Conservation (phyloP, 345 rosid species). For the Salix dunnii region DNA sequence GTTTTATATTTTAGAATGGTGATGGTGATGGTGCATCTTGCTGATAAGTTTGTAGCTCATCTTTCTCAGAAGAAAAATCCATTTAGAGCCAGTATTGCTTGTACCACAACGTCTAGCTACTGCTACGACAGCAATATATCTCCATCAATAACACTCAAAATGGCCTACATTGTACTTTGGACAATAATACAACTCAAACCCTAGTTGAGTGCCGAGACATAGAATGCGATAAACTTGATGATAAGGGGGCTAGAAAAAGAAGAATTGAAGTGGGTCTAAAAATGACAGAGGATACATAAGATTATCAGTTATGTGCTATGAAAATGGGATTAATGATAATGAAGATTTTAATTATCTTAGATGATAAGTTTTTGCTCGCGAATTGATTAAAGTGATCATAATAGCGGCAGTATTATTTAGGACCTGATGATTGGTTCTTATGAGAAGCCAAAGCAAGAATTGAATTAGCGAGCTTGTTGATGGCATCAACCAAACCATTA, state of each 20-base stretch:
- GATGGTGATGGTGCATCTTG: too few species aligned
- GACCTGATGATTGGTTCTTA: conserved; percentile 35
- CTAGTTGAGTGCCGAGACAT: neutral
- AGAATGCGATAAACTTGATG: neutral
- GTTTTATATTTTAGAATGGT: too few species aligned
- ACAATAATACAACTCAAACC: neutral
- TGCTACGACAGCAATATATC: neutral
- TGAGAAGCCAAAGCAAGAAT: conserved; percentile 63
- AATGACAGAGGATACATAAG: neutral
- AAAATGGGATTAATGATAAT: neutral
- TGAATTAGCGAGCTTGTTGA: conserved; percentile 80
- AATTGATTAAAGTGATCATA: neutral
- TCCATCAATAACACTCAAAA: neutral
- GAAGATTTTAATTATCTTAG: neutral
- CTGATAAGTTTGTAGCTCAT: too few species aligned
- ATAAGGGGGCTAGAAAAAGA: too few species aligned
- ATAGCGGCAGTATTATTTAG: conserved; percentile 15
- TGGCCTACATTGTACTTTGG: neutral
- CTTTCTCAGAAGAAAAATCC: too few species aligned
- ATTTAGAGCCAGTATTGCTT: too few species aligned
- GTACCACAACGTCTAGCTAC: too few species aligned
- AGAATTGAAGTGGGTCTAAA: too few species aligned
- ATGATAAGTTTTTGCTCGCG: too few species aligned
- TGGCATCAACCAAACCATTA: conserved; percentile 65
- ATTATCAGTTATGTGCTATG: conserved; percentile 20